phyloP scores from a whole-genome alignment of 805 yeast species.

The Komagataella populi region DNA sequence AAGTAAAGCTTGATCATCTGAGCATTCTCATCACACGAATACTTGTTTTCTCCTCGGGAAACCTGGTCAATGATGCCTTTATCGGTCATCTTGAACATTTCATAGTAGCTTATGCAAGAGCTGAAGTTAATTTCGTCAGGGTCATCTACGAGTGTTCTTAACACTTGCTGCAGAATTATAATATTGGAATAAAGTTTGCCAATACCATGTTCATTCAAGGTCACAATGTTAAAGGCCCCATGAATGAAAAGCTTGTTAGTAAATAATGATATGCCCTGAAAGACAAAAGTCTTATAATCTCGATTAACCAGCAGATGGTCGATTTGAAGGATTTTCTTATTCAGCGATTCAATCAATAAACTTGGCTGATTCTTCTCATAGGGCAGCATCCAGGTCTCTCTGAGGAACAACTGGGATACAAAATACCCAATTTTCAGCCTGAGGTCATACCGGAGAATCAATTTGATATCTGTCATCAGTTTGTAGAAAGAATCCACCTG shows the following conservation, averaged over 20 bases:
- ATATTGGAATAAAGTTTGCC: slow-evolving; percentile 47
- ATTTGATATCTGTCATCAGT: slow-evolving; percentile 13
- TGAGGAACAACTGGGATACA: slow-evolving; percentile 32
- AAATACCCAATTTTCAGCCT: slow-evolving; percentile 38
- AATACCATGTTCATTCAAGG: slow-evolving; percentile 45
- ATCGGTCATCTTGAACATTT: slow-evolving; percentile 35
- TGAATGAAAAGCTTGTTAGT: slow-evolving; percentile 37
- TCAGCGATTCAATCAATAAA: not conserved
- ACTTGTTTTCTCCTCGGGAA: slow-evolving; percentile 19
- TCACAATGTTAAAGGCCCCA: slow-evolving; percentile 35
- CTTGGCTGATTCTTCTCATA: slow-evolving; percentile 24
- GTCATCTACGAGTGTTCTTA: slow-evolving; percentile 38
- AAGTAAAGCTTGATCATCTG: slow-evolving; percentile 41
- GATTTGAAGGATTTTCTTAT: not conserved
- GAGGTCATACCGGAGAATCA: slow-evolving; percentile 44
- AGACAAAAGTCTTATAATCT: slow-evolving; percentile 7
- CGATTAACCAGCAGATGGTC: not conserved
- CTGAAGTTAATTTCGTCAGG: slow-evolving; percentile 42
- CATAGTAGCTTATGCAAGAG: slow-evolving; percentile 40
- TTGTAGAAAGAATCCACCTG: not conserved
- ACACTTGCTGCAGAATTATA: slow-evolving; percentile 54
- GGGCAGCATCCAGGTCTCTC: slow-evolving; percentile 38
- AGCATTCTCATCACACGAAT: slow-evolving; percentile 28
- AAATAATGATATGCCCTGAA: slow-evolving; percentile 36
- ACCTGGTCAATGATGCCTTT: slow-evolving; percentile 28